Evolutionary conservation across 164 flowering plant species (phyloP).

Genomic region (Malania oleifera): DNA sequence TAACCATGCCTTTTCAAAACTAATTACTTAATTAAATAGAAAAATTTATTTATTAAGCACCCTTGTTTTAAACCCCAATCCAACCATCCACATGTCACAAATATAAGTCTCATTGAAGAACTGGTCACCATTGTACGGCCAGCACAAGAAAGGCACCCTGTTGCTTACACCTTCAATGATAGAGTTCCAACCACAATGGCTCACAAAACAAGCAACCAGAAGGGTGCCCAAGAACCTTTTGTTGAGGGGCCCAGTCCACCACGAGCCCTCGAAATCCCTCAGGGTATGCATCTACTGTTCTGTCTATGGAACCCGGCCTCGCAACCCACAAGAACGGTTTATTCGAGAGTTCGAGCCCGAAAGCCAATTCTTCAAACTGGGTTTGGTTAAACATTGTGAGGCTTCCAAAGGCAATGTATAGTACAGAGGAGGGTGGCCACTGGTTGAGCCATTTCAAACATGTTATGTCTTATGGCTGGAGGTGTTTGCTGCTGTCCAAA

Average conservation of each 20-base stretch:
- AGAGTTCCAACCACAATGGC: constrained; percentile 21
- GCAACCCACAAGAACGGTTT: constrained; percentile 4
- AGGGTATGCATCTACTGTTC: background rate
- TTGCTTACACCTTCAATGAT: constrained; percentile 15
- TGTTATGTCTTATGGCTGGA: constrained; percentile 13
- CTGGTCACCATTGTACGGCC: constrained; percentile 19
- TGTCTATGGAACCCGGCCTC: constrained; percentile 5
- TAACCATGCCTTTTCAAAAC: no score
- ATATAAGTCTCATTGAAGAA: constrained; percentile 10
- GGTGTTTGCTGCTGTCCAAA: constrained; percentile 11
- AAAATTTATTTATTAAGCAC: no score
- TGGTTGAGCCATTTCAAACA: constrained; percentile 14
- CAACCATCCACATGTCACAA: no score
- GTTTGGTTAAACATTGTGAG: background rate
- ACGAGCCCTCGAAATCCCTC: constrained; percentile 7
- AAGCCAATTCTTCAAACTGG: constrained; percentile 8
- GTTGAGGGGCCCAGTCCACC: constrained; percentile 15
- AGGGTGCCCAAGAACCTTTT: no score
- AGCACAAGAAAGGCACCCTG: constrained; percentile 18
- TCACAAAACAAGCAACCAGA: constrained; percentile 9
- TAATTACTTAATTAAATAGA: no score
- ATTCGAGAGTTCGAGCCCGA: constrained; percentile 4
- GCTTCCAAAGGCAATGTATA: constrained; percentile 21
- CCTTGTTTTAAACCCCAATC: no score
- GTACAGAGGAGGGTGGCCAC: constrained; percentile 11